A percentile compares a stretch with the other conserved stretches of the same genome.
Evolutionary conservation across 768 basidiomycete genomes (phyloP).

Genomic region (Suillus weaverae): DNA sequence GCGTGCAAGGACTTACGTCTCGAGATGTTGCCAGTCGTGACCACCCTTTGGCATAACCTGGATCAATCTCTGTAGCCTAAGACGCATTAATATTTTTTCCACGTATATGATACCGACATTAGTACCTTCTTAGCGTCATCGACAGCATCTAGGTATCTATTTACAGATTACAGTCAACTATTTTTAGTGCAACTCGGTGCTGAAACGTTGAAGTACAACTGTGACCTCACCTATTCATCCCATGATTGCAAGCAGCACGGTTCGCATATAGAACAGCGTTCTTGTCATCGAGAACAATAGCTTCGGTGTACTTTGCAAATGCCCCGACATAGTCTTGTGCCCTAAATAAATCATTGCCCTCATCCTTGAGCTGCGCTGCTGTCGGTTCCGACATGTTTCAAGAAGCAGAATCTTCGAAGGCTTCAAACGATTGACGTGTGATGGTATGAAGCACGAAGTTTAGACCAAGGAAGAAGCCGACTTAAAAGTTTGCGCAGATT

Average conservation of each 20-base stretch:
- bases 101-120: neutral
- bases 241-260: constrained; percentile 41
- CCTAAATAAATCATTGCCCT: constrained; percentile 42
- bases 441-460: neutral
- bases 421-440: neutral
- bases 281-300: constrained; percentile 38
- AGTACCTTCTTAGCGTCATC: constrained; percentile 4
- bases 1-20: constrained; percentile 18
- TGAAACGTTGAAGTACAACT: neutral
- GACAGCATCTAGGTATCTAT: constrained; percentile 7
- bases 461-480: neutral
- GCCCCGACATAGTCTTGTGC: constrained; percentile 36
- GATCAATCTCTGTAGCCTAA: constrained; percentile 41
- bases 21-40: constrained; percentile 38
- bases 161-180: neutral
- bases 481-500: neutral
- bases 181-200: neutral
- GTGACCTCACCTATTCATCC: constrained; percentile 34
- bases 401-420: neutral
- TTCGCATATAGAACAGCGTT: constrained; percentile 47
- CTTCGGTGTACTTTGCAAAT: constrained; percentile 41
- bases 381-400: neutral
- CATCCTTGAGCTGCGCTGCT: constrained; percentile 31
- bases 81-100: no score
- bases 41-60: constrained; percentile 44